Evolutionary conservation across 768 basidiomycete species (phyloP), one percentile per base, ranked within the genome.

Genomic region (Pulveroboletus ravenelii): DNA sequence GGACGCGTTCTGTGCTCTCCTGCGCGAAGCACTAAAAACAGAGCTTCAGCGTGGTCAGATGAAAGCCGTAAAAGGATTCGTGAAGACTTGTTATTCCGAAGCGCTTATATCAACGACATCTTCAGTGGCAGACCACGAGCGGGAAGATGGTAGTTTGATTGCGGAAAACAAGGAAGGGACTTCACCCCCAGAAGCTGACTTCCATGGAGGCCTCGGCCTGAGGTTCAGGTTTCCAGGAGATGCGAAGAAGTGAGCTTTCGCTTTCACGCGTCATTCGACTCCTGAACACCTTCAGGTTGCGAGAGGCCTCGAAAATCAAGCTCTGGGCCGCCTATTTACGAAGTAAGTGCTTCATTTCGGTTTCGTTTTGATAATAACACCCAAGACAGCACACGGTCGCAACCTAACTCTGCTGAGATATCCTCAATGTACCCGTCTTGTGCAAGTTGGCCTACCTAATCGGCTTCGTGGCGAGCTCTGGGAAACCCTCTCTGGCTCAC

Each of bases 391-490:
- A 4, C 93, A 97, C 61, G 96, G 96, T 18, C 85, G 96, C 23
- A 93, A 93, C 62, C 76, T 98, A n/a, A 94, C 96, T 0, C 79
- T 98, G 25, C 74, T 98, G 17, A 89, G 95, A 30, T 99, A 97
- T 68, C 95, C 96, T 0, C 88, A 94, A 67, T 93, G 92, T 63
- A 96, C 94, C 37, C 87, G 96, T n/a, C 80, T 99, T 25, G 87
- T 98, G 1, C 95, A 96, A 71, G 95, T 98, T 47, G 96, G 96
- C 41, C 77, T 99, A 4, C 96, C 96, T 2, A 96, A 94, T 59
- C 78, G 93, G 15, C 76, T 99, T 9, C 82, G 96, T 20, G 96
- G 96, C 13, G 96, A 98, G 67, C 87, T 98, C 74, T 99, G 96
- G 96, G 96, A 99, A 70, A 88, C 91, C 0, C 78, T 97, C 12